Percentiles rank a stretch among this genome's conserved stretches.
phyloP scores from a whole-genome alignment of 352 stramenopile species.

The Pythium brachiatum region DNA sequence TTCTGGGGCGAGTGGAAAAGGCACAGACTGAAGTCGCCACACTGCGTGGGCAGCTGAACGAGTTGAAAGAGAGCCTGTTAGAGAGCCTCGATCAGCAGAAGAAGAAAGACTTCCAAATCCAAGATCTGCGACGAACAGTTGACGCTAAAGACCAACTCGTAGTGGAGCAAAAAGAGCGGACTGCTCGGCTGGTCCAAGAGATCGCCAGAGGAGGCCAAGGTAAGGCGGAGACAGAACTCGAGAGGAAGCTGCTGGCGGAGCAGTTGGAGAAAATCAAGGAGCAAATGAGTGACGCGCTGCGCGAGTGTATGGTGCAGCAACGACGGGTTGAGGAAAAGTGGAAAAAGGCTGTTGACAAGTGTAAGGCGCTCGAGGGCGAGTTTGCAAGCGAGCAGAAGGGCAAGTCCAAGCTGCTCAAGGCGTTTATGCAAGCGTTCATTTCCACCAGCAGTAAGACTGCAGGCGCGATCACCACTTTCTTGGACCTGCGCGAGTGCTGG shows the following conservation, averaged over 20 bases:
- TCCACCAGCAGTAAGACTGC: background rate
- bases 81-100: conserved; percentile 35
- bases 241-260: conserved; percentile 39
- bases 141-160: conserved; percentile 33
- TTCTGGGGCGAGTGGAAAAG: conserved; percentile 10
- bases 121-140: conserved; percentile 36
- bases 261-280: conserved; percentile 43
- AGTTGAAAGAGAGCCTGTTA: conserved; percentile 41
- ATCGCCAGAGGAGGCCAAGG: conserved; percentile 46
- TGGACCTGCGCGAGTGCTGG: conserved; percentile 53
- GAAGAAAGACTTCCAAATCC: conserved; percentile 37
- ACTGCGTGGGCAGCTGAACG: conserved; percentile 41
- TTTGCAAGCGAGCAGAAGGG: conserved; percentile 37
- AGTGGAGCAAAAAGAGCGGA: conserved; percentile 54
- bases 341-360: conserved; percentile 29
- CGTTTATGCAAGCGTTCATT: conserved; percentile 34
- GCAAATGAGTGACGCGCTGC: conserved; percentile 35
- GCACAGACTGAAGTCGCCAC: conserved; percentile 31
- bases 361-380: conserved; percentile 41
- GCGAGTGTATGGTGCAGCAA: conserved; percentile 40
- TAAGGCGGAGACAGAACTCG: conserved; percentile 45
- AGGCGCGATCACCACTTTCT: conserved; percentile 5
- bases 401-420: conserved; percentile 42
- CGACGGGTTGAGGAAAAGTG: conserved; percentile 33
- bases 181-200: conserved; percentile 50